A percentile compares a stretch with the other conserved stretches of the same genome.
Conservation (phyloP, 2,329 filamentous ascomycete genomes). For the Microthyrium microscopicum region DNA sequence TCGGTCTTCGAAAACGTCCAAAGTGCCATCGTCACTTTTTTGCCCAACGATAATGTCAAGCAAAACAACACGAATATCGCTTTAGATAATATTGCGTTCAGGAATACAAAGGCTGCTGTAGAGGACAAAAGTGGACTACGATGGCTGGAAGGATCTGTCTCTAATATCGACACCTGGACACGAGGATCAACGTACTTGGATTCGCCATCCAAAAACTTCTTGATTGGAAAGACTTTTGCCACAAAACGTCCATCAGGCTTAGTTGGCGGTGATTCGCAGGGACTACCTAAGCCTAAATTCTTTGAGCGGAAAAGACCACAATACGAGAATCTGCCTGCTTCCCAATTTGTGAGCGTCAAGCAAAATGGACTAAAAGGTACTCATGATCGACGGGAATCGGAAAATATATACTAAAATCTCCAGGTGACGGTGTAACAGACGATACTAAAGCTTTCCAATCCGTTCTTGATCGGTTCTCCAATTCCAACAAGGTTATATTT, state of each 20-base stretch:
- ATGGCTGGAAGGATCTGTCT: too few relatives aligned
- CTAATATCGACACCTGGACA: too few relatives aligned
- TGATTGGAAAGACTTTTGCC: too few relatives aligned
- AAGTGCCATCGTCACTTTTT: slow-evolving; percentile 31
- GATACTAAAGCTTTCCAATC: slow-evolving; percentile 68
- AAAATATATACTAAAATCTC: too few relatives aligned
- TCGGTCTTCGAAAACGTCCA: slow-evolving; percentile 17
- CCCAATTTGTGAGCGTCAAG: slow-evolving; percentile 46
- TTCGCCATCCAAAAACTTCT: too few relatives aligned
- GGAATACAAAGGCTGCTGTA: background rate
- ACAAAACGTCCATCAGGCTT: too few relatives aligned
- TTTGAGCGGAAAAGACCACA: slow-evolving; percentile 18
- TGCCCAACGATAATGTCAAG: slow-evolving; percentile 45
- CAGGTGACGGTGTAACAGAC: slow-evolving; percentile 71
- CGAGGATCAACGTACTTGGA: too few relatives aligned
- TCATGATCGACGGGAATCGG: too few relatives aligned
- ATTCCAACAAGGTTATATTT: slow-evolving; percentile 37
- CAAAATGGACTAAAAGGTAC: slow-evolving; percentile 46
- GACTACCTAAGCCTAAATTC: too few relatives aligned
- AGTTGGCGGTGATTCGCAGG: too few relatives aligned
- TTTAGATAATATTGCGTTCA: background rate
- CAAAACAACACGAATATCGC: background rate
- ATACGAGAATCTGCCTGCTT: slow-evolving; percentile 32
- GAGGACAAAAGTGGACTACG: background rate
- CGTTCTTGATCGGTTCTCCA: slow-evolving; percentile 31